Conservation (phyloP, 202 grass and related monocot species). For the Saccharum hybrid region DNA sequence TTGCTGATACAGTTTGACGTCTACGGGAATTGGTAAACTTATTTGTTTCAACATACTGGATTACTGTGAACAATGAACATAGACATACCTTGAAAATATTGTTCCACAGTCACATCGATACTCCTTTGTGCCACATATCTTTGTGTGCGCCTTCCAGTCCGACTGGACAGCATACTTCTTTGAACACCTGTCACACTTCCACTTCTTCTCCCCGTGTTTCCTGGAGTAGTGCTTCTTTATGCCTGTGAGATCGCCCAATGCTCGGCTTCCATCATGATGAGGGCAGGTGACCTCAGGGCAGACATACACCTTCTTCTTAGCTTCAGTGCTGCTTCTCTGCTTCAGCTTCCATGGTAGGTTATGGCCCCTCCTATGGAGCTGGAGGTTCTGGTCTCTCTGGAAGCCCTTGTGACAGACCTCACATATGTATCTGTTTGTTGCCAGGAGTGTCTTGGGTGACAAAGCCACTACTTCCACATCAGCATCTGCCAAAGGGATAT, state of each 20-base stretch:
- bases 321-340: conserved; percentile 74
- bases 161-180: conserved; percentile 50
- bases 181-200: no score
- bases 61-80: neutral
- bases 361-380: conserved; percentile 91
- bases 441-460: conserved; percentile 74
- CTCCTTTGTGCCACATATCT: conserved; percentile 76
- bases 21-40: neutral
- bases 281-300: conserved; percentile 68
- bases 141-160: conserved; percentile 73
- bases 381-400: conserved; percentile 94
- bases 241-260: no score
- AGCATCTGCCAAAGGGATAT: conserved; percentile 55
- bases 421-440: conserved; percentile 82
- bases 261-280: conserved; percentile 54
- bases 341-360: conserved; percentile 96
- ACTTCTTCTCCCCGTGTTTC: no score
- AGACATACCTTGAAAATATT: conserved; percentile 67
- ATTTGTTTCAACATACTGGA: conserved; percentile 8
- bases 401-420: conserved; percentile 90
- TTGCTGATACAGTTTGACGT: no score
- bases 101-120: conserved; percentile 73
- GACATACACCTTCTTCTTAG: conserved; percentile 78
- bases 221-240: no score
- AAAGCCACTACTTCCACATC: conserved; percentile 83